Evolutionary conservation across 106 monocot genomes (phyloP), one percentile per base, ranked within the genome.

Genomic region (Allium sativum): DNA sequence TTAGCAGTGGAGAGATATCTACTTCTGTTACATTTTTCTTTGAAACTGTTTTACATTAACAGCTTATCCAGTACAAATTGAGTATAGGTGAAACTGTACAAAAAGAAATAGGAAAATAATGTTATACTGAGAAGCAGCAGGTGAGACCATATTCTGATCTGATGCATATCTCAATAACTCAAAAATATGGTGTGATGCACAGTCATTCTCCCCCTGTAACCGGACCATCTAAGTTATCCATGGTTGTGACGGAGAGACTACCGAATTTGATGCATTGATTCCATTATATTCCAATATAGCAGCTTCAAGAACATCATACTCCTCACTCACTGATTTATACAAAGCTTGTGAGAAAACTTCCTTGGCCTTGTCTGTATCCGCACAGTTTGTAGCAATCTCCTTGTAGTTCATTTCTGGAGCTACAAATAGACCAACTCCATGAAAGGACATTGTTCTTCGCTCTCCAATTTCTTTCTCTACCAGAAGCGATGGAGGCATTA

Each of bases 381-480:
- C 45, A 78, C 52, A 81, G 18, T 54, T 64, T 61, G 60, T 53
- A 42, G 75, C 45, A 73, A 82, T 46, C n/a, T 77, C 69, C 45
- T 56, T 61, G 47, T 66, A 79, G 52, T 79, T 76, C 40, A 87
- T 55, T 74, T 91, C 81, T 71, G 79, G 75, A 65, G 74, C 75
- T 17, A 84, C 58, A 15, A 87, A 91, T 44, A 96, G 20, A 18
- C 90, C 96, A 71, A 79, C 84, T 52, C 96, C 96, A 65, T 87
- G 87, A 61, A 80, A 91, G 46, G 84, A 84, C 55, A 96, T 75
- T 17, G 61, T 76, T 74, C 96, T 85, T 59, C 53, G 71, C 65
- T 96, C 96, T 64, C 96, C 96, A 78, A 96, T 91, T 67, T 84
- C 61, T 67, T 91, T 96, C 63, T 91, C 84, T 14, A 96, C 87